Percentiles rank a stretch among this genome's conserved stretches.
Evolutionary conservation across 768 basidiomycete genomes (phyloP).

Genomic region (Tricholoma bakamatsutake): DNA sequence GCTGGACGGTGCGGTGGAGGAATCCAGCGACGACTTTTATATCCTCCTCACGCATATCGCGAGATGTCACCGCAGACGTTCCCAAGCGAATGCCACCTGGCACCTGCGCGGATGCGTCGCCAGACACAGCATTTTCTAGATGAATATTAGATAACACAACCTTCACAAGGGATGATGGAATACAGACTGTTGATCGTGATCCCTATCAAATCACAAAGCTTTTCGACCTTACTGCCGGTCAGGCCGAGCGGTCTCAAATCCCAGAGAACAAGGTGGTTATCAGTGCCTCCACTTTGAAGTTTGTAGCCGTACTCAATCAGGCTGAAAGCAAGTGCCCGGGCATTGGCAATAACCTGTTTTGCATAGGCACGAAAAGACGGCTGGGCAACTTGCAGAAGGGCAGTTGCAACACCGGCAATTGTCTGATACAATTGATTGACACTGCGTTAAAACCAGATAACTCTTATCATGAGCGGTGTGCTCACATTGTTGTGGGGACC

Average conservation of each 20-base stretch:
- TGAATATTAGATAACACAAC: neutral
- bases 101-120: conserved; percentile 91
- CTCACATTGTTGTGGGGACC: conserved; percentile 97
- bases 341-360: conserved; percentile 90
- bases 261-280: conserved; percentile 98
- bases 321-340: conserved; percentile 64
- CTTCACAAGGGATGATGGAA: neutral
- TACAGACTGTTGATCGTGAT: conserved; percentile 92
- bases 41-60: conserved; percentile 86
- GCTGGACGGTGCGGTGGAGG: conserved; percentile 92
- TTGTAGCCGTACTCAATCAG: conserved; percentile 84
- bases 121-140: conserved; percentile 92
- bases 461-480: neutral
- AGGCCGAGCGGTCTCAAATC: conserved; percentile 91
- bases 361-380: conserved; percentile 91
- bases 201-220: conserved; percentile 93
- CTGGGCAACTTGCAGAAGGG: conserved; percentile 85
- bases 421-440: conserved; percentile 41
- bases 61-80: conserved; percentile 89
- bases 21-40: conserved; percentile 84
- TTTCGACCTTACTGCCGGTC: conserved; percentile 98
- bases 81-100: conserved; percentile 98
- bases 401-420: conserved; percentile 91
- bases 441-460: neutral
- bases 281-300: conserved; percentile 94